Conservation (phyloP, 371 early-diverging fungal genomes). For the Furculomyces boomerangus region DNA sequence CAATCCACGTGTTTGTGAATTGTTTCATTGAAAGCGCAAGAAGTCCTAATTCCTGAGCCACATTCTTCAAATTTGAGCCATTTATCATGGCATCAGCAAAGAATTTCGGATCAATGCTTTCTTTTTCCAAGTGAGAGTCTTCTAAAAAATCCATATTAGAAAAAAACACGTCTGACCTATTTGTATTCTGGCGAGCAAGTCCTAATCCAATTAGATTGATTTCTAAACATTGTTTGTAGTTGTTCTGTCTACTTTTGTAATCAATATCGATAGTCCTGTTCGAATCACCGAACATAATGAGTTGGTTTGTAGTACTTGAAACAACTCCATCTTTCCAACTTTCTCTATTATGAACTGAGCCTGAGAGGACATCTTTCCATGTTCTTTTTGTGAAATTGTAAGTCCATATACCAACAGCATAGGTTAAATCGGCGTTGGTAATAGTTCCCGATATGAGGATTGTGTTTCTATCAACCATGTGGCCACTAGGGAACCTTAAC, state of each 20-base stretch:
- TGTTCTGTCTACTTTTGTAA: slow-evolving; percentile 55
- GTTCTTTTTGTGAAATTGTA: slow-evolving; percentile 38
- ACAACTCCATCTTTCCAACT: slow-evolving; percentile 65
- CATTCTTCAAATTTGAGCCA: neutral
- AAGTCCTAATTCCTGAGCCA: neutral
- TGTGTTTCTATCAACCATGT: slow-evolving; percentile 26
- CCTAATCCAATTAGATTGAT: slow-evolving; percentile 60
- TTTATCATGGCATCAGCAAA: neutral
- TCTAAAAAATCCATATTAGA: neutral
- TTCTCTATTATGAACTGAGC: slow-evolving; percentile 37
- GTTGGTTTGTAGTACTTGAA: slow-evolving; percentile 34
- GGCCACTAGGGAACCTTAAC: slow-evolving; percentile 59
- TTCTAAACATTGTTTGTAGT: slow-evolving; percentile 50
- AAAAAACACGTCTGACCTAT: neutral
- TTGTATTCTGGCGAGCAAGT: neutral
- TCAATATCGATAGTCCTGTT: slow-evolving; percentile 47
- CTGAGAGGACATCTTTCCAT: slow-evolving; percentile 53
- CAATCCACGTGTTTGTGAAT: neutral
- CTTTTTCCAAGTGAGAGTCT: neutral
- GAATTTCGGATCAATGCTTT: neutral
- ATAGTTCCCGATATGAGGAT: slow-evolving; percentile 55
- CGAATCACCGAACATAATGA: slow-evolving; percentile 51
- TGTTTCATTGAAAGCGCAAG: neutral
- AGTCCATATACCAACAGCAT: slow-evolving; percentile 56
- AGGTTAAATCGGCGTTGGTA: slow-evolving; percentile 36